These are phyloP conservation scores for Fraxinus floribunda DNA, from an alignment of 305 asterid species.

Conservation along the genomic window DNA sequence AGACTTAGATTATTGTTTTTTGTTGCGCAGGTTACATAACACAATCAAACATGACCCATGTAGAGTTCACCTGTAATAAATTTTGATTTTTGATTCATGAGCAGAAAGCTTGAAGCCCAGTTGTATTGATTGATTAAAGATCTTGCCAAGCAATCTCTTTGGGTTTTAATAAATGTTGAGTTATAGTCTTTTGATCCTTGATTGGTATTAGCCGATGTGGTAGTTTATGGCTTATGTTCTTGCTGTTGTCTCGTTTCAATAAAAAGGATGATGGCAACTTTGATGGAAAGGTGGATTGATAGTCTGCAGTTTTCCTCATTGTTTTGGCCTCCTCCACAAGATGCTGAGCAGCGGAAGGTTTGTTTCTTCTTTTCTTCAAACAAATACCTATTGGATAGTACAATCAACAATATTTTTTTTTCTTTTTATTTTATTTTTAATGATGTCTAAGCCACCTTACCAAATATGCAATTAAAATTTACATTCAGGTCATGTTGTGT, in stretches of 20 bases:
- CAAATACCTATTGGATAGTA: neutral
- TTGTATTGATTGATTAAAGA: slow-evolving; percentile 31
- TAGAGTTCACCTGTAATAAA: slow-evolving; percentile 25
- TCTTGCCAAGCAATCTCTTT: slow-evolving; percentile 30
- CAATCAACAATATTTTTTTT: neutral
- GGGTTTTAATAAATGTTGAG: slow-evolving; percentile 42
- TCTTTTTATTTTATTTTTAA: neutral
- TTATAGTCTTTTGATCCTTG: slow-evolving; percentile 39
- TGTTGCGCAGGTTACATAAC: slow-evolving; percentile 36
- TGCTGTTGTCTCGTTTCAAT: slow-evolving; percentile 36
- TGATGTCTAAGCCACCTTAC: neutral
- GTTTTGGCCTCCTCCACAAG: slow-evolving; percentile 93
- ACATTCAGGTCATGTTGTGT: neutral
- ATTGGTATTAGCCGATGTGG: slow-evolving; percentile 27
- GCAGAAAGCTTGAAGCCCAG: slow-evolving; percentile 33
- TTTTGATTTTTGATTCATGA: slow-evolving; percentile 32
- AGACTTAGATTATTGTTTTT: slow-evolving; percentile 21
- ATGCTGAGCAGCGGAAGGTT: slow-evolving; percentile 81
- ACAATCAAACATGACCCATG: slow-evolving; percentile 18
- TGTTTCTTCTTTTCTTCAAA: slow-evolving; percentile 1
- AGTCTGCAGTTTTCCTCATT: slow-evolving; percentile 88
- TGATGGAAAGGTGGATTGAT: slow-evolving; percentile 81
- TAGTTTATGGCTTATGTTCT: slow-evolving; percentile 32
- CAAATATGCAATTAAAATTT: neutral
- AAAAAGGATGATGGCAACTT: slow-evolving; percentile 61